phyloP scores from a whole-genome alignment of 1,139 yeast genomes.

The Candida gigantensis region DNA sequence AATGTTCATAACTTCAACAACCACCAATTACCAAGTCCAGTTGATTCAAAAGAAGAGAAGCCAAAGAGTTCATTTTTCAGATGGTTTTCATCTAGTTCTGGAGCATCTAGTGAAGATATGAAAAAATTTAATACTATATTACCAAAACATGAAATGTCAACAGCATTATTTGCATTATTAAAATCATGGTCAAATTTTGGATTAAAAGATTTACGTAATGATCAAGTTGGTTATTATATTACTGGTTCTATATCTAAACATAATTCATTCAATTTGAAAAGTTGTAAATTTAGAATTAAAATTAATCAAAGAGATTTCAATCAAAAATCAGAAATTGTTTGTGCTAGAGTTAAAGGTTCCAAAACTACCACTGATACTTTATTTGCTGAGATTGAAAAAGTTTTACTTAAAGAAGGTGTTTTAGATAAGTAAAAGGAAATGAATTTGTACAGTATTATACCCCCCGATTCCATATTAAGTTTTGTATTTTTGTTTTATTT shows the following conservation, averaged over 20 bases:
- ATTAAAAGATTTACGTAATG: conserved; percentile 54
- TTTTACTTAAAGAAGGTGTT: conserved; percentile 48
- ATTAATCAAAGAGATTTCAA: conserved; percentile 41
- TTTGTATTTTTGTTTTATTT: conserved; percentile 1
- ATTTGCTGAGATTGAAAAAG: conserved; percentile 49
- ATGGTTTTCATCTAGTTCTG: conserved; percentile 39
- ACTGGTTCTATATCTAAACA: conserved; percentile 62
- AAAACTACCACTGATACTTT: conserved; percentile 43
- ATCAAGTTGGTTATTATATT: conserved; percentile 44
- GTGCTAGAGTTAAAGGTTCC: conserved; percentile 49
- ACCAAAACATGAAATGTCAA: conserved; percentile 58
- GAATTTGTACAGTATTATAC: conserved; percentile 8
- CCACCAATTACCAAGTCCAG: conserved; percentile 46
- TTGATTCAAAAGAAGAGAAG: conserved; percentile 35
- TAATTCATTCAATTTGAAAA: conserved; percentile 62
- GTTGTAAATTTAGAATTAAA: conserved; percentile 63
- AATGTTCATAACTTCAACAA: no score
- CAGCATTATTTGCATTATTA: conserved; percentile 63
- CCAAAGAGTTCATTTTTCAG: conserved; percentile 38
- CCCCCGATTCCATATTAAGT: conserved; percentile 2
- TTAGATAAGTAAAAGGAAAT: conserved; percentile 25
- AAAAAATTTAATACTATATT: conserved; percentile 45
- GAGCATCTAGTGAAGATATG: conserved; percentile 30
- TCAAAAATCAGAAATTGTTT: conserved; percentile 49
- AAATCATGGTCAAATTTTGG: conserved; percentile 74